Evolutionary conservation across 768 basidiomycete genomes (phyloP).

Genomic region (Cubamyces sp.): DNA sequence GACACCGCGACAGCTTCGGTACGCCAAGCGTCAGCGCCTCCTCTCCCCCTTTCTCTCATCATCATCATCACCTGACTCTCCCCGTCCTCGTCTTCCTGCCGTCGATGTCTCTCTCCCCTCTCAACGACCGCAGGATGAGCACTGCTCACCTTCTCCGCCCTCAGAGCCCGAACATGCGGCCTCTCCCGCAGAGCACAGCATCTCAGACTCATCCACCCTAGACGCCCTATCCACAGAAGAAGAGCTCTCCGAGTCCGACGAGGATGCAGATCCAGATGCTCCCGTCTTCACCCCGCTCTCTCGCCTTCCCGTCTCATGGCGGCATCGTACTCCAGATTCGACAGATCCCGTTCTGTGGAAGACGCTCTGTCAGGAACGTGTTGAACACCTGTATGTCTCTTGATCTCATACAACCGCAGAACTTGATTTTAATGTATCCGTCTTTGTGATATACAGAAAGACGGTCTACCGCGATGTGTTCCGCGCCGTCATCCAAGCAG

Average conservation of each 20-base stretch:
- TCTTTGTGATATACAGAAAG: constrained; percentile 6
- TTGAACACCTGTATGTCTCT: constrained; percentile 21
- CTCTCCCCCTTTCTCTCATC: background rate
- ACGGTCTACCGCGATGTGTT: constrained; percentile 15
- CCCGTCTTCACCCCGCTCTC: constrained; percentile 14
- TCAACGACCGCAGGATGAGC: background rate
- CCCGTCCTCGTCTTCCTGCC: background rate
- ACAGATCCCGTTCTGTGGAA: constrained; percentile 21
- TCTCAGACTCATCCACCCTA: background rate
- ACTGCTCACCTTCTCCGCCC: no score
- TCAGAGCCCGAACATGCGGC: no score
- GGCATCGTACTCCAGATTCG: background rate
- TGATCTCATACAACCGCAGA: background rate
- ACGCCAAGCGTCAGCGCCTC: constrained; percentile 16
- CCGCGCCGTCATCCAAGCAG: constrained; percentile 16
- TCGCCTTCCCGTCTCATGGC: background rate
- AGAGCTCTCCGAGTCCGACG: background rate
- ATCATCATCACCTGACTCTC: background rate
- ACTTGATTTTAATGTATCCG: background rate
- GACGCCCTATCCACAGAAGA: background rate
- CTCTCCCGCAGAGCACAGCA: no score
- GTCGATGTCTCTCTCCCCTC: background rate
- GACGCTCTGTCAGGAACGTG: constrained; percentile 22
- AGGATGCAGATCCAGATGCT: background rate
- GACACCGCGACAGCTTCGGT: constrained; percentile 13